A percentile compares a stretch with the other conserved stretches of the same genome.
Evolutionary conservation across 202 grass and related monocot species (phyloP).

Genomic region (Eragrostis tef): DNA sequence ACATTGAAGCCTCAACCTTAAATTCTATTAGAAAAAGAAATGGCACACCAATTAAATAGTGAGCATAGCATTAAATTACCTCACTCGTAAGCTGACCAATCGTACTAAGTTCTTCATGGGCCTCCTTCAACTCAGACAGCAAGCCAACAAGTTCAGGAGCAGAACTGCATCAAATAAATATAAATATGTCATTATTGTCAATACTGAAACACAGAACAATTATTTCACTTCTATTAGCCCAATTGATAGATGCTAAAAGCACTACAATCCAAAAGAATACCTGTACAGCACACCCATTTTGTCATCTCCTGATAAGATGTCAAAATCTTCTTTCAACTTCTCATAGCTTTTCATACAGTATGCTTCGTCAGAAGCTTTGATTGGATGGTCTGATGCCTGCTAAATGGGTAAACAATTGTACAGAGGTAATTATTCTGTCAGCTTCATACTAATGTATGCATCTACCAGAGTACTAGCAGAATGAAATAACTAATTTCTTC

Average conservation of each 20-base stretch:
- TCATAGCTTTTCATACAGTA: slow-evolving; percentile 44
- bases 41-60: slow-evolving; percentile 5
- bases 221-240: slow-evolving; percentile 5
- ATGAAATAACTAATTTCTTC: neutral
- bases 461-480: neutral
- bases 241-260: slow-evolving; percentile 23
- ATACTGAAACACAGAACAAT: slow-evolving; percentile 19
- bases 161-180: slow-evolving; percentile 68
- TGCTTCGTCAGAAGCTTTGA: slow-evolving; percentile 44
- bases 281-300: slow-evolving; percentile 77
- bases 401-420: neutral
- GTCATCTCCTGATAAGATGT: slow-evolving; percentile 65
- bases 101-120: slow-evolving; percentile 64
- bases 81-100: slow-evolving; percentile 51
- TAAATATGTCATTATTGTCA: slow-evolving; percentile 20
- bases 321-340: slow-evolving; percentile 57
- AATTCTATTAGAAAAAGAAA: slow-evolving; percentile 25
- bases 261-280: slow-evolving; percentile 46
- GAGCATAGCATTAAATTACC: slow-evolving; percentile 55
- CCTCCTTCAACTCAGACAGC: slow-evolving; percentile 77
- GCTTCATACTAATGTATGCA: slow-evolving; percentile 13
- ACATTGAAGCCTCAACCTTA: neutral
- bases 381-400: slow-evolving; percentile 36
- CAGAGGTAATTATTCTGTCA: neutral
- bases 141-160: slow-evolving; percentile 88